These are phyloP conservation scores for Fraxinus americana DNA, from an alignment of 257 asterid species.

Conservation along the genomic window DNA sequence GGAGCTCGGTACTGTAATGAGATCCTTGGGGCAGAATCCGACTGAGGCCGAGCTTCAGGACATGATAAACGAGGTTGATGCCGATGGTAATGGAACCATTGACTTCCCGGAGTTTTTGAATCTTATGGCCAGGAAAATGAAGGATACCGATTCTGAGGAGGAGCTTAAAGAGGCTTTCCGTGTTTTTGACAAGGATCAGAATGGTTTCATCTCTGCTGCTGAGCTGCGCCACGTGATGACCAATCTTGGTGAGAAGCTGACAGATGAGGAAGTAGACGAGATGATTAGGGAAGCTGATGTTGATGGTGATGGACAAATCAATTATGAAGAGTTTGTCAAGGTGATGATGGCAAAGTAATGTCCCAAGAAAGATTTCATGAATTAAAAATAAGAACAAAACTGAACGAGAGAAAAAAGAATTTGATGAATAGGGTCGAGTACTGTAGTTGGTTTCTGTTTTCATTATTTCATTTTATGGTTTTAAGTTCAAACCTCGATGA, in stretches of 20 bases:
- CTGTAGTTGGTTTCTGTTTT: constrained; percentile 9
- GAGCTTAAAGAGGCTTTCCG: constrained; percentile 74
- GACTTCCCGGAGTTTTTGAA: constrained; percentile 77
- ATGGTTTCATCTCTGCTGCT: constrained; percentile 72
- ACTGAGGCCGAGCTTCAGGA: constrained; percentile 80
- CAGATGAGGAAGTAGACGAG: constrained; percentile 78
- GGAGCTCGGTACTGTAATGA: constrained; percentile 74
- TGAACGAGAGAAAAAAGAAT: not conserved
- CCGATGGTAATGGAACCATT: constrained; percentile 68
- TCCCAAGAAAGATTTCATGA: not conserved
- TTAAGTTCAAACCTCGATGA: constrained; percentile 9
- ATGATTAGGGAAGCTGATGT: constrained; percentile 76
- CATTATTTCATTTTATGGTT: constrained; percentile 24
- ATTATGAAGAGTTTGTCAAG: constrained; percentile 67
- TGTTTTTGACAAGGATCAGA: constrained; percentile 75
- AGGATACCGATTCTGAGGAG: constrained; percentile 72
- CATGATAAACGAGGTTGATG: constrained; percentile 70
- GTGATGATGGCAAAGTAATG: constrained; percentile 68
- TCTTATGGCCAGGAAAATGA: constrained; percentile 71
- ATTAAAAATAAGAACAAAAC: not conserved
- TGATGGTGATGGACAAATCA: constrained; percentile 66
- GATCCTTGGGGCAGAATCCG: constrained; percentile 68
- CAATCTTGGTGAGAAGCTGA: constrained; percentile 69
- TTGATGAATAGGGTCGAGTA: constrained; percentile 27
- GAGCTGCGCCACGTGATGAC: constrained; percentile 72